Base-by-base conservation (phyloP, 139 green algal species). In the Coelastrella sp. region DNA sequence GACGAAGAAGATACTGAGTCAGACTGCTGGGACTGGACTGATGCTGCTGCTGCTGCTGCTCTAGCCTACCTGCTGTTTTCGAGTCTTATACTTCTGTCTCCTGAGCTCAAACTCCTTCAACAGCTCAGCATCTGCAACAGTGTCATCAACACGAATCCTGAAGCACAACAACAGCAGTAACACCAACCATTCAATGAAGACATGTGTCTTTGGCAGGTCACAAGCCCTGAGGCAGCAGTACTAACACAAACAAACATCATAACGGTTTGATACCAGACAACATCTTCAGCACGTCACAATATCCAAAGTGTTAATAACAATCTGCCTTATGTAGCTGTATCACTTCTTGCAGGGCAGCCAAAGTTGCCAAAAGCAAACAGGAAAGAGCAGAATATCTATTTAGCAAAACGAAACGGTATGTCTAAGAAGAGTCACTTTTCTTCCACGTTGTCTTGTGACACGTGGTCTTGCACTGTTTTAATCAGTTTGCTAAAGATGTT, bases 71-170 rank as follows among this genome's bases (percentile, higher is more conserved):
- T 80, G 72, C 27, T 80, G 45, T 79, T 93, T 93, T 37, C 92
- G 88, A 83, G 92, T 89, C 90, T 96, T 95, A 89, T 94, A 96
- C 76, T 91, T 73, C 85, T 94, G 88, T 35, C 88, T 76, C 17
- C 48, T 71, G 68, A 91, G 86, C 89, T 97, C 90, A 90, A 90
- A 96, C 0, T 87, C 81, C 32, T 92, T 96, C 32, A 97, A 86
- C 84, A 97, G 89, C 48, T 96, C 92, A 1, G 88, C 89, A 68
- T 96, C 90, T 2, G 84, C 85, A n/a, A 94, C 89, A 34, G 27
- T 17, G 71, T 68, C 72, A 87, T 50, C 51, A 15, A 83, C 77
- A 8, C 81, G 83, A 50, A 90, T 48, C 43, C 84, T 83, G 30
- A 35, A 38, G 35, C 11, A 30, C 60, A 43, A 25, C 27, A 48